Evolutionary conservation across 1,284 basidiomycete species (phyloP).

Genomic region (Papiliotrema fonsecae): DNA sequence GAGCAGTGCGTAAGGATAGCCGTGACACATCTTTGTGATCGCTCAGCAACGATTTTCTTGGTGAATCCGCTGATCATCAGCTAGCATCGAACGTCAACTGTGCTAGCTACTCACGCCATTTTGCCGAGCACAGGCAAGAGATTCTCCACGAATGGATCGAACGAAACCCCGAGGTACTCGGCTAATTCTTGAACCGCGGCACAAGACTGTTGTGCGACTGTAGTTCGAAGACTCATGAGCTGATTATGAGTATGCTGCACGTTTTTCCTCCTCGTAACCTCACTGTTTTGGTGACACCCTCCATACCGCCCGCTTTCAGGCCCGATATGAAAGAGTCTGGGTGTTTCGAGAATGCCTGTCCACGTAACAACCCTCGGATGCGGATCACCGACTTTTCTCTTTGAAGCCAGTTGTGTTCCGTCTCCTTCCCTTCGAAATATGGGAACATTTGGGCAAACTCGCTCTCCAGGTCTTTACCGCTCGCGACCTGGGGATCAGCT

Average conservation of each 20-base stretch:
- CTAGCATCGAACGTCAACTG: neutral
- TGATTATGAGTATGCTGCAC: constrained; percentile 40
- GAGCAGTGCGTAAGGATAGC: constrained; percentile 67
- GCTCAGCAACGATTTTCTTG: constrained; percentile 88
- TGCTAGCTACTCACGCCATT: constrained; percentile 55
- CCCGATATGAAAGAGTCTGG: constrained; percentile 66
- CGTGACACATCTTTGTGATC: constrained; percentile 70
- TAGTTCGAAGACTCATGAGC: constrained; percentile 86
- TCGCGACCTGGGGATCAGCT: constrained; percentile 62
- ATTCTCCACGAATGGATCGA: constrained; percentile 73
- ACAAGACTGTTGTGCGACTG: constrained; percentile 76
- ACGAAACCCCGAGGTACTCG: constrained; percentile 59
- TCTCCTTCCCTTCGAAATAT: constrained; percentile 89
- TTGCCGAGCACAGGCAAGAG: constrained; percentile 70
- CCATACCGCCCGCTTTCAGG: constrained; percentile 71
- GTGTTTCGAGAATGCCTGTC: constrained; percentile 69
- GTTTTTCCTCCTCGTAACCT: constrained; percentile 31
- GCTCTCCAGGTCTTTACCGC: constrained; percentile 73
- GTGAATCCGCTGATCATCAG: constrained; percentile 62
- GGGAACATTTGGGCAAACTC: constrained; percentile 76
- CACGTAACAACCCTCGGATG: constrained; percentile 88
- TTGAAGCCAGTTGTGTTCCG: constrained; percentile 90
- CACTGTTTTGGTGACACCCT: constrained; percentile 81
- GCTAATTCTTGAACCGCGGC: constrained; percentile 74
- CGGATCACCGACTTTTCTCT: constrained; percentile 74